Evolutionary conservation across 2,329 filamentous ascomycete species (phyloP).

Genomic region (Cladorrhinum sp.): DNA sequence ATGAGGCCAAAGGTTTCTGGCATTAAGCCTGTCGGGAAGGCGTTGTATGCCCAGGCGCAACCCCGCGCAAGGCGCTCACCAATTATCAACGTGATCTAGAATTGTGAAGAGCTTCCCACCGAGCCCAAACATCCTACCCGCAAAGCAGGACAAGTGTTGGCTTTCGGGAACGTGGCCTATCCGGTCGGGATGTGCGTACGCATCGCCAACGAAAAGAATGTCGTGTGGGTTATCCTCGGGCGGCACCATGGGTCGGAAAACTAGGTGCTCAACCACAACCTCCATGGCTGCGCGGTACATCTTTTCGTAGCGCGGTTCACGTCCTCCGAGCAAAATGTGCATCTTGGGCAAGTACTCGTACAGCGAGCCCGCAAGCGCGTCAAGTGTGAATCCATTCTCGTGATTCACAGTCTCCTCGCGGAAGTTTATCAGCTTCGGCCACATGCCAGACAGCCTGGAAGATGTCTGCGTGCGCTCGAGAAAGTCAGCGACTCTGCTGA

Average conservation of each 20-base stretch:
- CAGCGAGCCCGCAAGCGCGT: conserved; percentile 52
- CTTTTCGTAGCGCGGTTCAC: conserved; percentile 55
- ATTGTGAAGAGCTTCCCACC: conserved; percentile 45
- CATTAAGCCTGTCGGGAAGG: conserved; percentile 56
- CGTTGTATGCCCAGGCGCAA: conserved; percentile 58
- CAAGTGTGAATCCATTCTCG: conserved; percentile 48
- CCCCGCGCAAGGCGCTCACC: conserved; percentile 49
- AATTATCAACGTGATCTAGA: conserved; percentile 43
- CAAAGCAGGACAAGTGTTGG: conserved; percentile 48
- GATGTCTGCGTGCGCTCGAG: conserved; percentile 66
- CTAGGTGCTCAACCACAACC: conserved; percentile 57
- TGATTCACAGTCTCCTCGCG: conserved; percentile 44
- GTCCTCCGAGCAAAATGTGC: conserved; percentile 64
- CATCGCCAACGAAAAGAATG: conserved; percentile 57
- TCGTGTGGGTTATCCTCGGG: conserved; percentile 58
- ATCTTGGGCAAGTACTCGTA: conserved; percentile 63
- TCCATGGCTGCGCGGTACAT: conserved; percentile 64
- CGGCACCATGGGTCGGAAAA: conserved; percentile 68
- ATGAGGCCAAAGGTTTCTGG: conserved; percentile 52
- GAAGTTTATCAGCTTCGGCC: conserved; percentile 64
- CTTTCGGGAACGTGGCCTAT: conserved; percentile 33
- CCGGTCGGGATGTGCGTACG: conserved; percentile 22
- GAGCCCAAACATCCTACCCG: conserved; percentile 48
- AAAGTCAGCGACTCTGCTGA: conserved; percentile 68
- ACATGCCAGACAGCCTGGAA: conserved; percentile 73